Percentiles rank a stretch among this genome's conserved stretches.
These are phyloP conservation scores for Scheffersomyces insectosa DNA, from an alignment of 1,139 yeast species.

Conservation along the genomic window DNA sequence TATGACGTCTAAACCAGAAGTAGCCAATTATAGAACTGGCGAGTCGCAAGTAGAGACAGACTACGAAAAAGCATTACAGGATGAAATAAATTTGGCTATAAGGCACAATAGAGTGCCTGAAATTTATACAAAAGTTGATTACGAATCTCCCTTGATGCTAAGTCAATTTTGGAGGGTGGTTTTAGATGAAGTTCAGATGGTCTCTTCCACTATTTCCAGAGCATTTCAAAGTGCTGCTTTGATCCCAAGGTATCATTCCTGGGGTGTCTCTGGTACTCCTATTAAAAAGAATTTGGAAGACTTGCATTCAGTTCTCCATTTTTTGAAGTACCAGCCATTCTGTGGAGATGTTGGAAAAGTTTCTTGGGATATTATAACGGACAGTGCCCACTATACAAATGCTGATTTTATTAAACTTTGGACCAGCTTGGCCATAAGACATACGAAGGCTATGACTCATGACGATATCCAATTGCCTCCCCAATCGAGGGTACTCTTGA, in stretches of 20 bases:
- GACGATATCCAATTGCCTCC: constrained; percentile 76
- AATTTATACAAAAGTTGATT: constrained; percentile 39
- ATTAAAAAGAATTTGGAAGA: constrained; percentile 67
- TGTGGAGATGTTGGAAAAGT: constrained; percentile 35
- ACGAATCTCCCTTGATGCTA: constrained; percentile 79
- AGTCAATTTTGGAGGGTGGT: constrained; percentile 90
- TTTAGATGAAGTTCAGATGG: constrained; percentile 94
- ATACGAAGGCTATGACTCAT: constrained; percentile 80
- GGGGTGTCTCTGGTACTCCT: constrained; percentile 98
- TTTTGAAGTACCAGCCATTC: constrained; percentile 69
- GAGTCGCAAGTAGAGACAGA: constrained; percentile 30
- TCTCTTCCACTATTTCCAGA: constrained; percentile 68
- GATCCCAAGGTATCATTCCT: constrained; percentile 82
- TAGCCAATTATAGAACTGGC: constrained; percentile 26
- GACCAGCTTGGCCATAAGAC: constrained; percentile 61
- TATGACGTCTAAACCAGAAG: constrained; percentile 26
- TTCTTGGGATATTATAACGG: constrained; percentile 36
- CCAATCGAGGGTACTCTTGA: constrained; percentile 67
- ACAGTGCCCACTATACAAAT: constrained; percentile 17
- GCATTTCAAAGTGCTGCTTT: constrained; percentile 80
- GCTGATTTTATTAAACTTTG: constrained; percentile 50
- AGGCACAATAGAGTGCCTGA: constrained; percentile 30
- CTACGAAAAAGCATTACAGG: constrained; percentile 38
- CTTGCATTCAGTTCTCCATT: constrained; percentile 67
- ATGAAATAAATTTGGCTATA: constrained; percentile 36